Base-by-base conservation (phyloP, 2,329 filamentous ascomycete species). In the Fusarium phyllophilum region DNA sequence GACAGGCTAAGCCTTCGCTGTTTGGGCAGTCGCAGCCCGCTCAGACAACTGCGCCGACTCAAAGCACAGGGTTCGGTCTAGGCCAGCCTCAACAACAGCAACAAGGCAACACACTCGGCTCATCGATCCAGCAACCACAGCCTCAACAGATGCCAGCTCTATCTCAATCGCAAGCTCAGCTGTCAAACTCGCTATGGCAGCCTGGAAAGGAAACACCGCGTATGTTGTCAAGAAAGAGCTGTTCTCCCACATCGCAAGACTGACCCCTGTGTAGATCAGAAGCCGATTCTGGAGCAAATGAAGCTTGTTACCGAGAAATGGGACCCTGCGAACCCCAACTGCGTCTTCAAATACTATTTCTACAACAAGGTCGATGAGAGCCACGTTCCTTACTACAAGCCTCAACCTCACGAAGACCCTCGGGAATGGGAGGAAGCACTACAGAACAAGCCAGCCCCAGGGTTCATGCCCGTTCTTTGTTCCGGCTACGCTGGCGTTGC, bases 371-470 rank as follows among this genome's bases (percentile, higher is more conserved):
- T 95, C 72, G 91, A 93, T 72, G 90, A 93, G 78, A 89, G 90
- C 59, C 88, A 89, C 79, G 91, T 92, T n/a, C 93, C 93, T 17
- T 95, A 93, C 81, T 95, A 93, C 82, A 89, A 91, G 73, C 93
- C 93, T 5, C 86, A 89, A 22, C 85, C 90, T 3, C 86, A 89
- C 75, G 94, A 96, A 79, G 91, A 95, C 79, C 89, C 92, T 42
- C 89, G 90, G 73, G 93, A 93, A 79, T 97, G 94, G 93, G 94
- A 97, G 78, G 93, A 95, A 77, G 94, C 94, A 1, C 88, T 96
- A 34, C 89, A 92, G 75, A 92, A 93, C 79, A 95, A 95, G 83
- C 94, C 94, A 9, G 92, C 89, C 42, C 88, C 91, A 14, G 91
- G 91, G 60, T 94, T 91, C 79, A 93, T 96, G 78, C 94, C 94